Base-by-base conservation (phyloP, 805 yeast species). In the Nakazawaea anatomiae region DNA sequence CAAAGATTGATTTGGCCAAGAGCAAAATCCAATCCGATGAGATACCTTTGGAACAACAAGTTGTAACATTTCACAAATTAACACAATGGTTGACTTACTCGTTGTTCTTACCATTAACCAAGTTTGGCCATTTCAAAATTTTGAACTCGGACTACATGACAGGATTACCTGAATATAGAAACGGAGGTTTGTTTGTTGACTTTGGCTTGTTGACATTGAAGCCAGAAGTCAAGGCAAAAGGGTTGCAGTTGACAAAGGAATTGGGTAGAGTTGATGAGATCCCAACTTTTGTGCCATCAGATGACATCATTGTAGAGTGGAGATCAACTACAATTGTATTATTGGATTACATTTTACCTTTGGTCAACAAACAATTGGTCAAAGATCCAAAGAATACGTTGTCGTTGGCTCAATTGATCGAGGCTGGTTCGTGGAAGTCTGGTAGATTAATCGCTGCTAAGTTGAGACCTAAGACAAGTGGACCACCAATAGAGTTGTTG, bases 61-160 rank as follows among this genome's bases (percentile, higher is more conserved):
- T 82, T 44, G 79, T 79, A 14, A 82, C 87, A 2, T 82, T 82
- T 63, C 87, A 82, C 57, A 82, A 83, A 53, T 68, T 83, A 39
- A 80, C 85, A 0, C 88, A 82, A 62, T 82, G 87, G 87, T 66
- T 82, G 8, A 76, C 85, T 25, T 82, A 82, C 59, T 82, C 87
- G 1, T 61, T 82, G 47, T 60, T 82, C 18, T 71, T 74, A 11
- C 87, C 86, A 6, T 64, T 83, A 44, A 69, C 67, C 47, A 63
- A 67, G 14, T 74, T 64, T 52, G 83, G 81, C 4, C 63, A 71
- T 49, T 71, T 79, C 57, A 56, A 56, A 9, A 64, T 73, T 32
- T 51, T 54, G 9, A 71, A 75, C 54, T 68, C 74, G 43, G 57
- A 61, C 6, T 64, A 69, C 49, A 76, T 76, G 67, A 79, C 84